These are phyloP conservation scores for Astrothelium macrocarpum DNA, from an alignment of 495 filamentous ascomycete genomes.

Conservation along the genomic window DNA sequence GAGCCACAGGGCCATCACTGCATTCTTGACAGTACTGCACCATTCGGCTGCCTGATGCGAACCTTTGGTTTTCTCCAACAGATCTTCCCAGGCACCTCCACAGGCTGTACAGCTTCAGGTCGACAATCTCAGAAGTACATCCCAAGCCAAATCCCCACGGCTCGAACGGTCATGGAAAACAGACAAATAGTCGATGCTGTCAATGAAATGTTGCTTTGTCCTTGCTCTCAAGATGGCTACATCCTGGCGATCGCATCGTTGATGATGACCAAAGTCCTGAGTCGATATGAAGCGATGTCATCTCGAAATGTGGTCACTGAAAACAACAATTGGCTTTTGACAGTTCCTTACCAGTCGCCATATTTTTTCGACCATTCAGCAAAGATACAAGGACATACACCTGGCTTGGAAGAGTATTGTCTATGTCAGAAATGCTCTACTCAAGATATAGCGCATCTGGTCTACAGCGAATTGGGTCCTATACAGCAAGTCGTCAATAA, in stretches of 20 bases:
- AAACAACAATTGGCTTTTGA: no score
- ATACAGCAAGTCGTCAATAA: no score
- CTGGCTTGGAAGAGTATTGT: no score
- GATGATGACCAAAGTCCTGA: not conserved
- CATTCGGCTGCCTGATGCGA: not conserved
- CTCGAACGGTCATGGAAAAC: not conserved
- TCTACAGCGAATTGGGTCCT: no score
- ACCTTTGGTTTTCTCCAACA: not conserved
- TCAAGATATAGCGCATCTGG: no score
- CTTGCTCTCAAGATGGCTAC: not conserved
- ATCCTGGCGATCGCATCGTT: not conserved
- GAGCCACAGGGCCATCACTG: no score
- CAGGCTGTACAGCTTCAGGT: not conserved
- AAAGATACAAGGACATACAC: no score
- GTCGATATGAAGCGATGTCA: not conserved
- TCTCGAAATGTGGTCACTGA: not conserved
- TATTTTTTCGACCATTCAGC: no score
- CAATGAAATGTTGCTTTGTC: not conserved
- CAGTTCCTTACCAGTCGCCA: no score
- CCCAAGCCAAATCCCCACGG: not conserved
- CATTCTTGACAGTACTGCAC: not conserved
- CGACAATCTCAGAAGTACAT: no score
- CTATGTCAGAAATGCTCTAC: no score
- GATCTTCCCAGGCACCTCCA: not conserved
- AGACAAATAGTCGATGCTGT: not conserved